These are phyloP conservation scores for Forsythia viridissima DNA, from an alignment of 257 asterid genomes.

Conservation along the genomic window DNA sequence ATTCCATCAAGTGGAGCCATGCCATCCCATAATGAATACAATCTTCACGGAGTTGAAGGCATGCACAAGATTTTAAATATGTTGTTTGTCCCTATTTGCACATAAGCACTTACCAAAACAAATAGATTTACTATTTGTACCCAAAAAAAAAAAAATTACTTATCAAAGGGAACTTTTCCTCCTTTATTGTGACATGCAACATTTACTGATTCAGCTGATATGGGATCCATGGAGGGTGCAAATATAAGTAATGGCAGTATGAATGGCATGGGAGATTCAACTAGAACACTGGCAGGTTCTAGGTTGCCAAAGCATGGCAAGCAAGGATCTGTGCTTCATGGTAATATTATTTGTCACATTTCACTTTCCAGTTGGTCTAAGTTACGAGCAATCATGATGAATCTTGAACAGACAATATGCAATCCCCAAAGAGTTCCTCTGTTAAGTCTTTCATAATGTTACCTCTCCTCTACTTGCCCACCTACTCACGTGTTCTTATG, in stretches of 20 bases:
- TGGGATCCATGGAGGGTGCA: slow-evolving; percentile 64
- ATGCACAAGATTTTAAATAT: slow-evolving; percentile 23
- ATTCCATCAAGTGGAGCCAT: slow-evolving; percentile 50
- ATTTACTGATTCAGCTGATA: slow-evolving; percentile 74
- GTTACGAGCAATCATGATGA: neutral
- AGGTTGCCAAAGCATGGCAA: slow-evolving; percentile 45
- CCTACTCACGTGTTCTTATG: neutral
- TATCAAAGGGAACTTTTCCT: slow-evolving; percentile 19
- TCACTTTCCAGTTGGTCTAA: neutral
- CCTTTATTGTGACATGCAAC: slow-evolving; percentile 43
- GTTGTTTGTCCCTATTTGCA: slow-evolving; percentile 11
- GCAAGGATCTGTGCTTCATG: slow-evolving; percentile 55
- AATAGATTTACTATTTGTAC: slow-evolving; percentile 1
- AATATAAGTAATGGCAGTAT: slow-evolving; percentile 47
- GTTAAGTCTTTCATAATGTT: neutral
- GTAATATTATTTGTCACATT: slow-evolving; percentile 37
- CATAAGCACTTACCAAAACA: neutral
- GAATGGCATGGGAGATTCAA: slow-evolving; percentile 53
- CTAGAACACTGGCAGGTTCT: slow-evolving; percentile 42
- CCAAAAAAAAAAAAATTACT: neutral
- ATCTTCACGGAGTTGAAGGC: slow-evolving; percentile 68
- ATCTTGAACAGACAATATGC: neutral
- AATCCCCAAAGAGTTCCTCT: neutral
- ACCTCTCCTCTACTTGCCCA: neutral
- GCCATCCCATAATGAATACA: slow-evolving; percentile 62